These are phyloP conservation scores for Colletotrichum limetticola DNA, from an alignment of 2,329 filamentous ascomycete species.

Conservation along the genomic window DNA sequence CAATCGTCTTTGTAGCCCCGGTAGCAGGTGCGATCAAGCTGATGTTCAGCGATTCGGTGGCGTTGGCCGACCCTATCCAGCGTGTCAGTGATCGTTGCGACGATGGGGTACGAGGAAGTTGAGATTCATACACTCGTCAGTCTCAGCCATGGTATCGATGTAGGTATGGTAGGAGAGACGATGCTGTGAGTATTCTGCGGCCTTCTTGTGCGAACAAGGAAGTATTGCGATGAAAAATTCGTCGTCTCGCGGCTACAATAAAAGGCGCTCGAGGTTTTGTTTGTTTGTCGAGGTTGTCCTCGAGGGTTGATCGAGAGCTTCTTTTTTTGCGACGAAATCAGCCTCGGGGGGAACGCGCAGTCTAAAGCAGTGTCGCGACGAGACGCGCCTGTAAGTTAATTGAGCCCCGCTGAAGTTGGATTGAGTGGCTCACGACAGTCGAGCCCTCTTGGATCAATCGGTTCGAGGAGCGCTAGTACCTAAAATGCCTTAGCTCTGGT, in stretches of 20 bases:
- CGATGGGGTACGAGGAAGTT: neutral
- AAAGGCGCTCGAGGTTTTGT: neutral
- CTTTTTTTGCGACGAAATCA: constrained; percentile 11
- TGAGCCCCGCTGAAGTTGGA: neutral
- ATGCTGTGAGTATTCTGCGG: neutral
- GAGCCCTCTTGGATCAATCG: neutral
- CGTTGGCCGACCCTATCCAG: constrained; percentile 64
- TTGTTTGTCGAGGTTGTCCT: neutral
- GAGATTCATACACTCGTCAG: constrained; percentile 26
- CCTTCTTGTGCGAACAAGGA: neutral
- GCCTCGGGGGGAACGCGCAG: constrained; percentile 20
- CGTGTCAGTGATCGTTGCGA: neutral
- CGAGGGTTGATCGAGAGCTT: neutral
- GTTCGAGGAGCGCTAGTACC: constrained; percentile 6
- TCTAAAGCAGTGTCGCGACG: constrained; percentile 14
- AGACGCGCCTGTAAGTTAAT: constrained; percentile 11
- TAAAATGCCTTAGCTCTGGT: neutral
- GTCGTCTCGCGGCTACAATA: neutral
- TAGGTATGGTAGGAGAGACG: neutral
- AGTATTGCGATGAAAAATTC: neutral
- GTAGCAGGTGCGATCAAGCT: constrained; percentile 65
- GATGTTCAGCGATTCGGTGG: constrained; percentile 72
- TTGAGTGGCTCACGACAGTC: constrained; percentile 26
- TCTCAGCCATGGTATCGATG: constrained; percentile 22
- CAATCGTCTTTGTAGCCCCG: constrained; percentile 64